A percentile compares a stretch with the other conserved stretches of the same genome.
These are phyloP conservation scores for Thalassiosira sp. DNA, from an alignment of 352 stramenopile species.

Conservation along the genomic window DNA sequence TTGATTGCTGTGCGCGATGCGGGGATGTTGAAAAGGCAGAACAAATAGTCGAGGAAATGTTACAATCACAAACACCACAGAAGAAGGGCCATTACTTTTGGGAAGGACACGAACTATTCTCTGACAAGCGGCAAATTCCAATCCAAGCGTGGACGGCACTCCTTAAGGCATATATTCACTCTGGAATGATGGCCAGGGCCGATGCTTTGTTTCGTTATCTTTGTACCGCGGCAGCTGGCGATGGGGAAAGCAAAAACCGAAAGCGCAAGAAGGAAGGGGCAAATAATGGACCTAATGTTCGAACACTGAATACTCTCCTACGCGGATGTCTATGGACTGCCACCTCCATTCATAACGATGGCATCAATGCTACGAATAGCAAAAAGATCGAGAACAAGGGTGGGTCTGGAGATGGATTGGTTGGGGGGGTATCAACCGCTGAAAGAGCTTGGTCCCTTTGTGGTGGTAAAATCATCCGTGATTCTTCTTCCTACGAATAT, in stretches of 20 bases:
- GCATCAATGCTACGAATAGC: too few relatives aligned
- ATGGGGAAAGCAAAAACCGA: too few relatives aligned
- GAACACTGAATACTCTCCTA: constrained; percentile 79
- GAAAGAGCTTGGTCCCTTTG: constrained; percentile 60
- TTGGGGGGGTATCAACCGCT: constrained; percentile 65
- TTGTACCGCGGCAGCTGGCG: constrained; percentile 16
- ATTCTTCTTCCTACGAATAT: constrained; percentile 83
- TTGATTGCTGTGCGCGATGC: constrained; percentile 76
- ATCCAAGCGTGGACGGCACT: constrained; percentile 68
- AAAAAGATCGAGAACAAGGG: too few relatives aligned
- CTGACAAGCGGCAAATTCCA: constrained; percentile 30
- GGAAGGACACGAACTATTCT: constrained; percentile 13
- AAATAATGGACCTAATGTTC: constrained; percentile 61
- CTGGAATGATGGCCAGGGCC: constrained; percentile 65
- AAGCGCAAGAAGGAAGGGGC: constrained; percentile 20
- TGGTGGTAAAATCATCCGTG: constrained; percentile 21
- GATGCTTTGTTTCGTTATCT: constrained; percentile 68
- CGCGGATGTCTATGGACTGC: constrained; percentile 78
- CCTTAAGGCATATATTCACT: constrained; percentile 76
- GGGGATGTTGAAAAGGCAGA: constrained; percentile 54
- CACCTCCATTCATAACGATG: constrained; percentile 20
- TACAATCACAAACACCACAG: background rate
- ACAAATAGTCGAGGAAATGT: background rate
- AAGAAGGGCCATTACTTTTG: constrained; percentile 26
- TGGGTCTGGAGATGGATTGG: constrained; percentile 35